Base-by-base conservation (phyloP, 257 asterid genomes). In the Fraxinus excelsior region DNA sequence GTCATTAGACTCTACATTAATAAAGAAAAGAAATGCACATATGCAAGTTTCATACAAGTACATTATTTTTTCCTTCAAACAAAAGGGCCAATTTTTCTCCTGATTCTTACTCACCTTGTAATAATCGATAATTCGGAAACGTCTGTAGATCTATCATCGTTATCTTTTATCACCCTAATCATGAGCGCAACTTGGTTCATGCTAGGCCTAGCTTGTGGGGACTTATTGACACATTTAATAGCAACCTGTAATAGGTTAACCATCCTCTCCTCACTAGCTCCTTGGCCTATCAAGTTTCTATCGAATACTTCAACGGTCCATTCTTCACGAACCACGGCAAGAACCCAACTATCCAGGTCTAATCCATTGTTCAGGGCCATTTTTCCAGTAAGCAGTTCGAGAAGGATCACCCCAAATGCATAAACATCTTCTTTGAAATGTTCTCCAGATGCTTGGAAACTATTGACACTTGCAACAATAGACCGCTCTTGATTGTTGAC, bases 271-370 rank as follows among this genome's bases (percentile, higher is more conserved):
- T 93, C 97, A 23, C 80, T 91, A 0, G 90, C 91, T 25, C 95
- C 93, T 77, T 89, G 95, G 6, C 80, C 80, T 9, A 88, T 66
- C 90, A 93, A 73, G 37, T 62, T 86, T 84, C 72, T 88, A 31
- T 91, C 96, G 60, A 91, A 93, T 16, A 90, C 97, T 76, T 91
- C 96, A 7, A 79, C 97, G 0, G 98, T 91, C 97, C 98, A 91
- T 68, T 93, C 97, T 84, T 93, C 96, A 67, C 82, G 78, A 0
- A 93, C 87, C 29, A 88, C 97, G 0, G 91, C 86, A 6, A 91
- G 80, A 18, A 87, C 97, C 97, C 97, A 91, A n/a, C 75, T 84
- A 2, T 90, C 91, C 34, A 93, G 83, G 76, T 91, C 94, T 62
- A 87, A 1, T 34, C 97, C 97, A 2, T 85, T 81, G 38, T 80